phyloP scores from a whole-genome alignment of 2,329 filamentous ascomycete species.

The Sporothrix pseudoabietina region DNA sequence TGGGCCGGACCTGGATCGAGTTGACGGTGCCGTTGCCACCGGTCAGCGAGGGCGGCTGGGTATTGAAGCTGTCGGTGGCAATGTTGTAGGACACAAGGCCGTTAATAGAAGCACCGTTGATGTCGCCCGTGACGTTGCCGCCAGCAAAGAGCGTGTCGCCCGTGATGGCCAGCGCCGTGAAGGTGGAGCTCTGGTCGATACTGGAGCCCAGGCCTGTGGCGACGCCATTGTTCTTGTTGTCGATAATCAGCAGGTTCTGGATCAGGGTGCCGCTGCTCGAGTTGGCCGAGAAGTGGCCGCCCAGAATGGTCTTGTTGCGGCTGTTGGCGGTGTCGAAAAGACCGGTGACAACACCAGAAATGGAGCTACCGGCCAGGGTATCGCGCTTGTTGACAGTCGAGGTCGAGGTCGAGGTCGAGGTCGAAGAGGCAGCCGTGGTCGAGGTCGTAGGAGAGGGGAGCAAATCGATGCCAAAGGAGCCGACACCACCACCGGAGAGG shows the following conservation, averaged over 20 bases:
- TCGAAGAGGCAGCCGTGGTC: constrained; percentile 42
- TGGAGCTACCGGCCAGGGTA: constrained; percentile 43
- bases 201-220: constrained; percentile 70
- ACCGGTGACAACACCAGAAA: constrained; percentile 74
- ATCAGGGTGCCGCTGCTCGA: constrained; percentile 69
- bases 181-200: constrained; percentile 71
- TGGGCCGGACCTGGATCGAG: constrained; percentile 71
- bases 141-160: constrained; percentile 76
- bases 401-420: constrained; percentile 44
- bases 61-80: constrained; percentile 60
- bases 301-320: constrained; percentile 83
- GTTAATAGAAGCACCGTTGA: constrained; percentile 63
- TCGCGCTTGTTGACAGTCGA: constrained; percentile 50
- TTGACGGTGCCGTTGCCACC: constrained; percentile 74
- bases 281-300: constrained; percentile 78
- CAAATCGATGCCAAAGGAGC: constrained; percentile 61
- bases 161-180: constrained; percentile 69
- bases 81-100: constrained; percentile 84
- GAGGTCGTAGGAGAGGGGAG: constrained; percentile 42
- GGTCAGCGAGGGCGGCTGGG: constrained; percentile 73
- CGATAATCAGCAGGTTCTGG: constrained; percentile 80
- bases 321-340: constrained; percentile 68
- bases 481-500: constrained; percentile 58
- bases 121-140: constrained; percentile 72
- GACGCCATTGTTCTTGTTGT: constrained; percentile 67